Percentiles rank a stretch among this genome's conserved stretches.
These are phyloP conservation scores for Exophiala dermatitidis DNA, from an alignment of 2,329 filamentous ascomycete species.

Conservation along the genomic window DNA sequence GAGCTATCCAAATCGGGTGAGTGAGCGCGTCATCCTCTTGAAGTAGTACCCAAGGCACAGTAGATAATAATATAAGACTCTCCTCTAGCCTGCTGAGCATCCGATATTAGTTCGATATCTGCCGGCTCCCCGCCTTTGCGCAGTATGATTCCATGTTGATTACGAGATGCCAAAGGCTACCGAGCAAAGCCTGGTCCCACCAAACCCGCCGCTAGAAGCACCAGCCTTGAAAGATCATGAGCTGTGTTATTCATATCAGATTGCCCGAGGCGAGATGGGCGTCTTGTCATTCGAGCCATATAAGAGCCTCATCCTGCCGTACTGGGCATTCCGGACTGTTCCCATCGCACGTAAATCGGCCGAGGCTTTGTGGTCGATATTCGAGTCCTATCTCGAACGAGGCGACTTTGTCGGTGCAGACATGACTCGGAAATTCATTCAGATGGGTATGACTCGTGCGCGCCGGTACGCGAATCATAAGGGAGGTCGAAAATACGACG, in stretches of 20 bases:
- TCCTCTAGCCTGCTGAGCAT: too few relatives aligned
- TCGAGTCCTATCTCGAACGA: conserved; percentile 45
- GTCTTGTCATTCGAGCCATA: conserved; percentile 59
- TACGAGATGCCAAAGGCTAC: conserved; percentile 14
- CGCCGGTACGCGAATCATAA: conserved; percentile 53
- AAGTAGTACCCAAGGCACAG: neutral
- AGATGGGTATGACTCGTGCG: conserved; percentile 59
- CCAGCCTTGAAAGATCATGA: conserved; percentile 21
- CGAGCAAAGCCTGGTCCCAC: conserved; percentile 12
- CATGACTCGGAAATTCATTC: conserved; percentile 57
- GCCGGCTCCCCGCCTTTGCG: neutral
- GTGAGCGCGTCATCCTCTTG: neutral
- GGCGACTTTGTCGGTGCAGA: conserved; percentile 59
- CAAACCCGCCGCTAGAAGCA: conserved; percentile 19
- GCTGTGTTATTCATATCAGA: conserved; percentile 41
- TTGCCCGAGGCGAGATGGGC: conserved; percentile 54
- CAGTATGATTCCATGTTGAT: neutral
- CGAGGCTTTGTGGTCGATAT: conserved; percentile 43
- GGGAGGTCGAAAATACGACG: conserved; percentile 51
- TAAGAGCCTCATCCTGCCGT: conserved; percentile 52
- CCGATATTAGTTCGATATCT: too few relatives aligned
- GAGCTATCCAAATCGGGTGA: neutral
- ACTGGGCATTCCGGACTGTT: conserved; percentile 52
- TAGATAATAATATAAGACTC: neutral
- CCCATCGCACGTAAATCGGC: conserved; percentile 48